Evolutionary conservation across 2,329 filamentous ascomycete species (phyloP), one percentile per base, ranked within the genome.

Genomic region (Alternaria gansuensis): DNA sequence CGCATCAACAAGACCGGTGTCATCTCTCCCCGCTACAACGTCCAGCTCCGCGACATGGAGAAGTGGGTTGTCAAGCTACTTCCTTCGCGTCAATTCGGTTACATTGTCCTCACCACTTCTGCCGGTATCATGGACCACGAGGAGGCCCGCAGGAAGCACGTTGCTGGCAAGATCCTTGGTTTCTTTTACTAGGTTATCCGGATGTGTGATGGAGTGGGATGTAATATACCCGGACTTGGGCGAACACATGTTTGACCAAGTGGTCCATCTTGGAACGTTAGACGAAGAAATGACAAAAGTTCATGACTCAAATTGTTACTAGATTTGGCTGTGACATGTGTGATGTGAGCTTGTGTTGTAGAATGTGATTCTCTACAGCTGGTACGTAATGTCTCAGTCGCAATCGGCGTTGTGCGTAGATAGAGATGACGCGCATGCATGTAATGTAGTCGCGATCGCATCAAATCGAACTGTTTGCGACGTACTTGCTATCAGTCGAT

Each of bases 51-150:
- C 78, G 95, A 99, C 77, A 88, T 99, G 80, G 95, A 99, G 92
- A 97, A 98, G 88, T 99, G 95, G 95, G 93, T 98, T 77, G 92
- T 96, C 85, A 96, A 96, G 89, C 91, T 99, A 80, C 89, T 99
- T 69, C 95, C 95, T 73, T 93, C 95, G 72, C 95, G 95, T 97
- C 95, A 99, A 85, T 99, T 99, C 88, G 95, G 95, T 79, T 97
- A 93, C 86, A 92, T 99, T 79, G 93, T 99, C 83, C 90, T 99
- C 78, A 99, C 95, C 82, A 99, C 95, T 84, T 97, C 93, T 63
- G 93, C 95, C 69, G 95, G 95, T 82, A 99, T 99, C 83, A 98
- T 99, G 94, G 95, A 99, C 87, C 95, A 99, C 87, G 95, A 99
- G 88, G 95, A 99, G 89, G 95, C 95, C 74, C 88, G 95, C 81